A percentile compares a stretch with the other conserved stretches of the same genome.
Evolutionary conservation across 768 basidiomycete genomes (phyloP).

Genomic region (Amanita thiersii): DNA sequence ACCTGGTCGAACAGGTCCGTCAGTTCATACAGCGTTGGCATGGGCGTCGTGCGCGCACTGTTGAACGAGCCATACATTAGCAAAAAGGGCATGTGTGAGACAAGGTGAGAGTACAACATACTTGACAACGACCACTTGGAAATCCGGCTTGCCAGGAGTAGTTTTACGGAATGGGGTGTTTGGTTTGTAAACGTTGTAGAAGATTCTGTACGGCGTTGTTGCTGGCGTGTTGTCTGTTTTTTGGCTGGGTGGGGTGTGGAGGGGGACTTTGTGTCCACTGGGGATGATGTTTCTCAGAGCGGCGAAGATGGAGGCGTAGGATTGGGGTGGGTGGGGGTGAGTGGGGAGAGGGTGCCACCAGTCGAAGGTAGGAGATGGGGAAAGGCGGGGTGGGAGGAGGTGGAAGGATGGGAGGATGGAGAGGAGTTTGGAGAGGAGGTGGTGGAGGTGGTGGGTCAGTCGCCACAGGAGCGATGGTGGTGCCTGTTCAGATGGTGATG

Average conservation of each 20-base stretch:
- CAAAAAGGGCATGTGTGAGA: neutral
- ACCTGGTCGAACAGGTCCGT: constrained; percentile 60
- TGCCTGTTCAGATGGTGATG: too few relatives aligned
- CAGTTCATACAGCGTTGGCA: constrained; percentile 79
- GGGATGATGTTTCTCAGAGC: constrained; percentile 62
- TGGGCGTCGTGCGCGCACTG: constrained; percentile 75
- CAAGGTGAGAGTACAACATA: constrained; percentile 25
- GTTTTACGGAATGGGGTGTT: constrained; percentile 78
- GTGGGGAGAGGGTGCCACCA: constrained; percentile 61
- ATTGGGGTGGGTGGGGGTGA: constrained; percentile 5
- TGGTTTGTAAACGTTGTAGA: constrained; percentile 91
- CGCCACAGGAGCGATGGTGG: too few relatives aligned
- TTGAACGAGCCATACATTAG: neutral
- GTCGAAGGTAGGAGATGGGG: constrained; percentile 24
- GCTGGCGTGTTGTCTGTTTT: constrained; percentile 12
- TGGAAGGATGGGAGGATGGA: constrained; percentile 38
- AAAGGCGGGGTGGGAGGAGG: constrained; percentile 16
- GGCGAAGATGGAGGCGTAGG: constrained; percentile 56
- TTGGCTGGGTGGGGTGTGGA: constrained; percentile 22
- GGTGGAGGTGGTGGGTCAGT: too few relatives aligned
- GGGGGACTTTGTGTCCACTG: constrained; percentile 47
- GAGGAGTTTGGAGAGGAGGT: too few relatives aligned
- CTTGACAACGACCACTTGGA: constrained; percentile 82
- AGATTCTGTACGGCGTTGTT: constrained; percentile 65
- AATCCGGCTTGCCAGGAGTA: constrained; percentile 73